phyloP scores from a whole-genome alignment of 2,329 filamentous ascomycete genomes.

The Ilyonectria sp. region DNA sequence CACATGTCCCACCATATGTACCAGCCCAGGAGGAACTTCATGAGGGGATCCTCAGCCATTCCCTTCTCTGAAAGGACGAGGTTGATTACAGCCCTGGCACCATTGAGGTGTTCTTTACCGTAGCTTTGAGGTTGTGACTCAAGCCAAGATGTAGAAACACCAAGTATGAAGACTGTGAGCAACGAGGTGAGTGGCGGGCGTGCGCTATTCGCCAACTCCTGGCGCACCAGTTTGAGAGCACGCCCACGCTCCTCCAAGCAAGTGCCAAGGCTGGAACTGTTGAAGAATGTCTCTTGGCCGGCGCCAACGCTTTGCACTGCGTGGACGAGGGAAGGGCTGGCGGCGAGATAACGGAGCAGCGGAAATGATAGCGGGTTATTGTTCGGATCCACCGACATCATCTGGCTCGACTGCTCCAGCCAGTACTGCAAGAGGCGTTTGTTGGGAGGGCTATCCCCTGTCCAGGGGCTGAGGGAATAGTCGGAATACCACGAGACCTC shows the following conservation, averaged over 20 bases:
- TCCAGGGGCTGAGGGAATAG: not conserved
- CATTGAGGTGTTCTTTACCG: no score
- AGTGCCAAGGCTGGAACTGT: not conserved
- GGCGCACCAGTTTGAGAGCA: not conserved
- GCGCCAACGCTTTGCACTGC: constrained; percentile 22
- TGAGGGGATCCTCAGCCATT: no score
- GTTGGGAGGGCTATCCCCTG: not conserved
- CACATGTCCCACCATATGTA: no score
- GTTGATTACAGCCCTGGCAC: no score
- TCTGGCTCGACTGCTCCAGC: constrained; percentile 19
- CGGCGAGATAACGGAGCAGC: constrained; percentile 2
- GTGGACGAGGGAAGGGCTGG: constrained; percentile 1
- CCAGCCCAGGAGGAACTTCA: no score
- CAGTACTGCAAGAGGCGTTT: constrained; percentile 4
- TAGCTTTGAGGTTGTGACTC: no score
- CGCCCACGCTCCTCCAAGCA: constrained; percentile 11
- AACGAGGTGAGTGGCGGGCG: no score
- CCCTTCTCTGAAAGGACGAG: no score
- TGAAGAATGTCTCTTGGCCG: constrained; percentile 14
- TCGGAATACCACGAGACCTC: not conserved
- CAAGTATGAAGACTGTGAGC: no score
- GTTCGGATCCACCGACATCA: constrained; percentile 20
- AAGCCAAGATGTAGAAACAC: no score
- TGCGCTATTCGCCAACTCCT: not conserved
- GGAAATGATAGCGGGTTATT: constrained; percentile 18